Conservation (phyloP, 106 monocot species). For the Allium fistulosum region DNA sequence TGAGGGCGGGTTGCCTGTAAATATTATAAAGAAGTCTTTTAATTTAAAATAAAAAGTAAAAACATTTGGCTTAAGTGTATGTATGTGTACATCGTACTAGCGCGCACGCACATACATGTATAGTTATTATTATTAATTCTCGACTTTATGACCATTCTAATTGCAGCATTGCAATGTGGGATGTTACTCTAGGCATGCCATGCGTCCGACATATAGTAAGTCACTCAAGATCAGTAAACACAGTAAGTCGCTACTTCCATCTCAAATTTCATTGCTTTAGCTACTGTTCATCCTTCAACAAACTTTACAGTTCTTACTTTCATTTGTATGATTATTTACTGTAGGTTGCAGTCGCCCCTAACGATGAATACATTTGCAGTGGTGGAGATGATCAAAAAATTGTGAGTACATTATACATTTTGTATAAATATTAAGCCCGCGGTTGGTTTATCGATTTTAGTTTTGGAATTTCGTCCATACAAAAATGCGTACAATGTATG, state of each 20-base stretch:
- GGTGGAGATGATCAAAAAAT: constrained; percentile 93
- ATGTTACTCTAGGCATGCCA: constrained; percentile 68
- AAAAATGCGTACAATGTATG: no score
- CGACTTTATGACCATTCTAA: neutral
- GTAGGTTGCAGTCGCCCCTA: constrained; percentile 69
- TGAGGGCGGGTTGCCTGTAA: no score
- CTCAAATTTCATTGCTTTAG: neutral
- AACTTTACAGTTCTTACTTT: neutral
- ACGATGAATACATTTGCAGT: constrained; percentile 75
- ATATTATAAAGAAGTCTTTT: no score
- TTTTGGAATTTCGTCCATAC: neutral
- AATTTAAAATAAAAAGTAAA: no score
- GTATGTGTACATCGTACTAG: no score
- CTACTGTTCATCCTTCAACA: neutral
- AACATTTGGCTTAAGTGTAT: no score
- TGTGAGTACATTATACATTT: constrained; percentile 31
- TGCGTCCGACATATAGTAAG: constrained; percentile 55
- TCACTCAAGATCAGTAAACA: constrained; percentile 60
- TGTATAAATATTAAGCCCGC: no score
- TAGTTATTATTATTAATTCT: no score
- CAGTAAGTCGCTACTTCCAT: constrained; percentile 24
- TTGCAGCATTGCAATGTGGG: constrained; percentile 80
- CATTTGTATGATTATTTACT: neutral
- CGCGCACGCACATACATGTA: no score
- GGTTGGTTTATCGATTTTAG: neutral